Base-by-base conservation (phyloP, 2,329 filamentous ascomycete genomes). In the Fusarium nurragi region DNA sequence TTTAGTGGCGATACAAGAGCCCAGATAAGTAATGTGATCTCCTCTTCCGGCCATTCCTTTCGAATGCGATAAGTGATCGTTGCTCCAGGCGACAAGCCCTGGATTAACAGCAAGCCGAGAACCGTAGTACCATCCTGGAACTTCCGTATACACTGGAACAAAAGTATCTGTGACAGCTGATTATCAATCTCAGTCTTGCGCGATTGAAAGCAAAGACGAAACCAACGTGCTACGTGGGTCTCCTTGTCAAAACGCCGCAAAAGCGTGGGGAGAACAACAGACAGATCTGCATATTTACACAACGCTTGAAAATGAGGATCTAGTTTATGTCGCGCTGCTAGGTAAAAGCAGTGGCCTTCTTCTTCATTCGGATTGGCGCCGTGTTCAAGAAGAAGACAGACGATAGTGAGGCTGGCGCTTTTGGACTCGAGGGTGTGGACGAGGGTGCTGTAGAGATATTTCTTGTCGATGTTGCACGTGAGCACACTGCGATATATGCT, bases 81-180 rank as follows among this genome's bases (percentile, higher is more conserved):
- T 8, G 36, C 30, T 16, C 36, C 28, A 9, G 51, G 45, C 12
- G 57, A 48, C 1, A 57, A 7, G 4, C 59, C 57, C 1, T 36
- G 12, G 0, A 41, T 22, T 0, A 63, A n/a, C 1, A 63, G 6
- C 3, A 63, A 19, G 1, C 32, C 47, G 2, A 63, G 21, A 6
- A 49, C 37, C 4, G 26, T 25, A 7, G 51, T 57, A 1, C 39
- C 21, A 1, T 23, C 26, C 2, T 41, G 30, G 22, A 62, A 63
- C 14, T 46, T 57, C 3, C 57, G 36, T 25, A 63, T 57, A 18
- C 59, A 63, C 9, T 57, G 32, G 13, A 57, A 62, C 12, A 63
- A 3, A 7, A 63, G 21, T 4, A 51, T 22, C 7, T 51, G 30
- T 6, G 47, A 19, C 2, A 41, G 5, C 11, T 28, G 38, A 0